Conservation (phyloP, 176 grass and related monocot species). For the Oryza meyeriana region DNA sequence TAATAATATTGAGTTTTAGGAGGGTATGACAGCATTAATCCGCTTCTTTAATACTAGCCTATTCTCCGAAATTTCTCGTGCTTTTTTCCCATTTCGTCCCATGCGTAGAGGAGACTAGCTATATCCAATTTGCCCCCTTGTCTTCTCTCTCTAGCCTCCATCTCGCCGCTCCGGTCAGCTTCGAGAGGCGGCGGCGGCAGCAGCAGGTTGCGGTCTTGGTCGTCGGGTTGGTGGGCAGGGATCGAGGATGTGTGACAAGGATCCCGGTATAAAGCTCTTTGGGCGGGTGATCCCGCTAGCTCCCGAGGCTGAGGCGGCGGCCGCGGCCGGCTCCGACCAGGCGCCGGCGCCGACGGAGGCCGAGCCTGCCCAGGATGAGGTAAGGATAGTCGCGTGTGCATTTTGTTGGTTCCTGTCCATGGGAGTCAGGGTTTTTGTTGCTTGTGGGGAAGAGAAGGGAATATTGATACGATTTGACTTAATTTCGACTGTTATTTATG, state of each 20-base stretch:
- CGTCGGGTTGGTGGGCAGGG: neutral
- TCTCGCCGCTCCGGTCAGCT: constrained; percentile 16
- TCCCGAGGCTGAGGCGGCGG: constrained; percentile 22
- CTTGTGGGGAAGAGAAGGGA: neutral
- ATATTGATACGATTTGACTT: neutral
- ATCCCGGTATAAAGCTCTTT: constrained; percentile 90
- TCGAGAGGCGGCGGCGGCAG: neutral
- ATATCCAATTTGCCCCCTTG: constrained; percentile 13
- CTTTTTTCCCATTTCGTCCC: constrained; percentile 21
- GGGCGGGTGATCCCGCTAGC: constrained; percentile 66
- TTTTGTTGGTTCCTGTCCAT: neutral
- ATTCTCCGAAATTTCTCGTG: constrained; percentile 16
- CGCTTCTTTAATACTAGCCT: neutral
- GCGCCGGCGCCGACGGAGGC: neutral
- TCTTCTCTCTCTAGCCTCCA: neutral
- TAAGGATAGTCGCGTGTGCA: constrained; percentile 20
- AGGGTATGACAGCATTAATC: neutral
- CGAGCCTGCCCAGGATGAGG: constrained; percentile 28
- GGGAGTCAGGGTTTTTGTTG: neutral
- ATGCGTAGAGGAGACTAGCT: constrained; percentile 15
- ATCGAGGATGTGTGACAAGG: constrained; percentile 67
- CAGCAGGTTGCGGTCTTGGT: neutral
- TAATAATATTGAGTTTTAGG: neutral
- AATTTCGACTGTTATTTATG: neutral
- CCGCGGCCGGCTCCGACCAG: neutral